A percentile compares a stretch with the other conserved stretches of the same genome.
These are phyloP conservation scores for Phytophthora sp. DNA, from an alignment of 352 stramenopile species.

Conservation along the genomic window DNA sequence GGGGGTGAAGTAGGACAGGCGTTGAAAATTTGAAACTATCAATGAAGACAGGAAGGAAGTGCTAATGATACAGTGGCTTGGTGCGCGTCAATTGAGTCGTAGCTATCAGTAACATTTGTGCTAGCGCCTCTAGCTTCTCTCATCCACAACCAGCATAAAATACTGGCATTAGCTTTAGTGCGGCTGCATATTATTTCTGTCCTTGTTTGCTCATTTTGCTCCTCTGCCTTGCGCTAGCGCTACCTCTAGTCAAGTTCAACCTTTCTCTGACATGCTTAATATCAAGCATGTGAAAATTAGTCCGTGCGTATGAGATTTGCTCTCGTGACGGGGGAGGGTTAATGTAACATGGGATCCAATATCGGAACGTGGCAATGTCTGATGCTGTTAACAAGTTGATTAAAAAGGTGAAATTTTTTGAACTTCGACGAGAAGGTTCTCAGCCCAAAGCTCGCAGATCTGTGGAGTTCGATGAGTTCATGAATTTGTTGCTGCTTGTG, in stretches of 20 bases:
- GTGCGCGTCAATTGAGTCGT: no score
- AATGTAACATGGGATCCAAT: conserved; percentile 8
- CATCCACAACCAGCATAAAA: neutral
- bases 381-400: conserved; percentile 21
- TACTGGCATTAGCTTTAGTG: conserved; percentile 1
- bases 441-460: neutral
- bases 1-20: no score
- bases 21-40: no score
- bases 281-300: no score
- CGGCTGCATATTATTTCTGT: no score
- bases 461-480: conserved; percentile 17
- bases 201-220: no score
- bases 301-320: no score
- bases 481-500: conserved; percentile 5
- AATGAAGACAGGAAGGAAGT: neutral
- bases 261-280: no score
- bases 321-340: no score
- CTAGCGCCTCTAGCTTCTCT: neutral
- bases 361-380: conserved; percentile 5
- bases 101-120: no score
- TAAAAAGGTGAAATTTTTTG: conserved; percentile 18
- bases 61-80: conserved; percentile 9
- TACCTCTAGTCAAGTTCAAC: no score
- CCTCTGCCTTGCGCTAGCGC: no score
- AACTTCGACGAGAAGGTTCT: conserved; percentile 17